A percentile compares a stretch with the other conserved stretches of the same genome.
Conservation (phyloP, 176 grass and related monocot genomes). For the Ensete ventricosum region DNA sequence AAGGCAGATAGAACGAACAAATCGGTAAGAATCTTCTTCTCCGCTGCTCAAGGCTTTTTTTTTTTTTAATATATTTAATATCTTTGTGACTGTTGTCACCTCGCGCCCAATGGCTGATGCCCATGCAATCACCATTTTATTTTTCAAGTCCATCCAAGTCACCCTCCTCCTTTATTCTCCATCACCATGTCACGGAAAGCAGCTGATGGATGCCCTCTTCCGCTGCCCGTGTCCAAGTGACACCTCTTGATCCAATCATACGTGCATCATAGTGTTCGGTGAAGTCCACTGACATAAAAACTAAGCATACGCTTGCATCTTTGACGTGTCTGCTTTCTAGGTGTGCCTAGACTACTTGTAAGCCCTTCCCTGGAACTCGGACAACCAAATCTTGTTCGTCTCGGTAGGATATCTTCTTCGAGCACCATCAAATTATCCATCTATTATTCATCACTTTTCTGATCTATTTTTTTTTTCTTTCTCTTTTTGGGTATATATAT, state of each 20-base stretch:
- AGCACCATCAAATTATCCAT: too few relatives aligned
- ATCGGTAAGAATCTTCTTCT: neutral
- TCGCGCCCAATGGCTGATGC: constrained; percentile 7
- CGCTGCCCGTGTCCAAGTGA: neutral
- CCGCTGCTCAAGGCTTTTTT: neutral
- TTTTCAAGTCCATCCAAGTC: too few relatives aligned
- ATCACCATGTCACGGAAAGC: neutral
- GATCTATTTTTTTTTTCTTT: too few relatives aligned
- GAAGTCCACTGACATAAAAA: constrained; percentile 7
- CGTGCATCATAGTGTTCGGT: constrained; percentile 3
- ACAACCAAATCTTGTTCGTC: neutral
- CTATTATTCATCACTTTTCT: too few relatives aligned
- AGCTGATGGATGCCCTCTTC: neutral
- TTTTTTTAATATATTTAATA: too few relatives aligned
- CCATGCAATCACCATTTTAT: neutral
- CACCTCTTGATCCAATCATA: constrained; percentile 2
- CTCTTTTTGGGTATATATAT: too few relatives aligned
- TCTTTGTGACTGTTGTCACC: constrained; percentile 1
- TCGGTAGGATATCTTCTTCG: too few relatives aligned
- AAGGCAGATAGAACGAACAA: neutral
- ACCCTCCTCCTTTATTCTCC: constrained; percentile 7
- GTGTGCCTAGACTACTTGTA: too few relatives aligned
- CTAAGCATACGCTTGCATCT: too few relatives aligned
- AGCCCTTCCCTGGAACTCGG: neutral
- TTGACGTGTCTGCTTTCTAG: neutral